A percentile compares a stretch with the other conserved stretches of the same genome.
Evolutionary conservation across 148 eudicot species (phyloP).

Genomic region (Rhododendron simsii): DNA sequence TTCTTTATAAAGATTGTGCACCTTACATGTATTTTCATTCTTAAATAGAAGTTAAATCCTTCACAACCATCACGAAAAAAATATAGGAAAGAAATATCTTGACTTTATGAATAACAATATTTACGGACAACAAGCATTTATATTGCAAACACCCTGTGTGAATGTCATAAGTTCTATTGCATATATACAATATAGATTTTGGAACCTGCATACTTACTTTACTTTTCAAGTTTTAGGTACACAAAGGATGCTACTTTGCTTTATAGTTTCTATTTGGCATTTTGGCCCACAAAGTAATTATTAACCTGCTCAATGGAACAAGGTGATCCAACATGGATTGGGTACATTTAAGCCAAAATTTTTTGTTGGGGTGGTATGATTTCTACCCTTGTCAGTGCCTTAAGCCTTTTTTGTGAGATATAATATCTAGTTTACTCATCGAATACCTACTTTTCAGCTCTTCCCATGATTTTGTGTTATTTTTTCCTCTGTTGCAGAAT

Average conservation of each 20-base stretch:
- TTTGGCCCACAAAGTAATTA: not conserved
- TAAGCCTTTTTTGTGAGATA: not conserved
- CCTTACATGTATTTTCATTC: not conserved
- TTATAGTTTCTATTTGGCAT: not conserved
- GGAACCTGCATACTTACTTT: not conserved
- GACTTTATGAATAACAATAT: not conserved
- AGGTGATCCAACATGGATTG: slow-evolving; percentile 95
- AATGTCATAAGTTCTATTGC: not conserved
- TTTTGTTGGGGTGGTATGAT: slow-evolving; percentile 90
- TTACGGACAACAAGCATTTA: not conserved
- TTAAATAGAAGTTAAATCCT: not conserved
- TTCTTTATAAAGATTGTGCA: not conserved
- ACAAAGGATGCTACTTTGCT: not conserved
- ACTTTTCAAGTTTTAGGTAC: not conserved
- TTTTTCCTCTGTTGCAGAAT: not conserved
- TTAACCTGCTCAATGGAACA: slow-evolving; percentile 66
- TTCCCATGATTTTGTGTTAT: not conserved
- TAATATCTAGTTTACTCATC: not conserved
- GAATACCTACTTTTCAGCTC: not conserved
- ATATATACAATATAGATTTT: not conserved
- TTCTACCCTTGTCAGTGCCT: slow-evolving; percentile 8
- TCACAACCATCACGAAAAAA: not conserved
- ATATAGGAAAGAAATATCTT: not conserved
- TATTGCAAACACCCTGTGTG: not conserved
- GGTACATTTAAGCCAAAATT: slow-evolving; percentile 74